These are phyloP conservation scores for Nicotiana knightiana DNA, from an alignment of 257 asterid species.

Conservation along the genomic window DNA sequence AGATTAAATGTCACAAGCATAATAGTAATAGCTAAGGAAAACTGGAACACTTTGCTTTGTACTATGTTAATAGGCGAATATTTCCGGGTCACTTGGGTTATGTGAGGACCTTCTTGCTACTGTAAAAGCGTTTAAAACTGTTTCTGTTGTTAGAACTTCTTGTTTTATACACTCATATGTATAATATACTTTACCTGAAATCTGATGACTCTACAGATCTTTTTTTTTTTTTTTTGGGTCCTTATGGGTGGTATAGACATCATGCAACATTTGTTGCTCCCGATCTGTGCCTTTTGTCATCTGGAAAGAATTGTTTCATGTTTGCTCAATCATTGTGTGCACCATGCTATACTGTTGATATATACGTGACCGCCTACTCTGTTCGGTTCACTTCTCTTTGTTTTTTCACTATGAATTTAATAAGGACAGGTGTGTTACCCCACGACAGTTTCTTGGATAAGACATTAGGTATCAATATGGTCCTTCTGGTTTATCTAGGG, in stretches of 20 bases:
- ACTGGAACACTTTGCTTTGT: background rate
- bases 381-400: background rate
- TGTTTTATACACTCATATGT: background rate
- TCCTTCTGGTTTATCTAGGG: background rate
- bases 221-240: background rate
- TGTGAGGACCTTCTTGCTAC: background rate
- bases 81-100: background rate
- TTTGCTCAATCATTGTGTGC: background rate
- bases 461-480: background rate
- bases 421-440: background rate
- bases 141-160: background rate
- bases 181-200: background rate
- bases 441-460: background rate
- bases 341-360: background rate
- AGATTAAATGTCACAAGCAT: background rate
- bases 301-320: background rate
- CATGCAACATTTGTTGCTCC: background rate
- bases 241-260: background rate
- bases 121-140: background rate
- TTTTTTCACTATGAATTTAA: background rate
- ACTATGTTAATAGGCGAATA: background rate
- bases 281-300: background rate
- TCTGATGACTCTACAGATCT: background rate
- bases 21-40: background rate
- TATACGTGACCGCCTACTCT: background rate